Evolutionary conservation across 768 basidiomycete species (phyloP).

Genomic region (Boletus speciosus): DNA sequence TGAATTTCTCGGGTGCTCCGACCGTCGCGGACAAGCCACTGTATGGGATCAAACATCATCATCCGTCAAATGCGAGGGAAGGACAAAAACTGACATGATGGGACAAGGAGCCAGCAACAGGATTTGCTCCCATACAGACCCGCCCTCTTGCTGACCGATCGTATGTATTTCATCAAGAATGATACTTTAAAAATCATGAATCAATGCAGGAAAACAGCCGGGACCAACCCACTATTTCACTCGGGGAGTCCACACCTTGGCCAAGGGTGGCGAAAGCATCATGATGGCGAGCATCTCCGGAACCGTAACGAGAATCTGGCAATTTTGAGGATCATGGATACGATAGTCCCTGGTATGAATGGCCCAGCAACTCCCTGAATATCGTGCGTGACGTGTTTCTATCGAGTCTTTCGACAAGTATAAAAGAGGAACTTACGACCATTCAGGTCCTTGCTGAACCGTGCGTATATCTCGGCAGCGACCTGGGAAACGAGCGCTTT

Average conservation of each 20-base stretch:
- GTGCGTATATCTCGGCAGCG: conserved; percentile 69
- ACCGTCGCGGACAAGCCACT: conserved; percentile 74
- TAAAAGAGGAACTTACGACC: conserved; percentile 35
- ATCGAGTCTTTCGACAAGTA: neutral
- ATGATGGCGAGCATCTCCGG: conserved; percentile 68
- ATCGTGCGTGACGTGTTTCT: neutral
- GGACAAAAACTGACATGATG: conserved; percentile 51
- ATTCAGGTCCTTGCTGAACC: conserved; percentile 55
- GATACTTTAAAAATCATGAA: conserved; percentile 41
- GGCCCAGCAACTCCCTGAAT: conserved; percentile 56
- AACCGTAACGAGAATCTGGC: conserved; percentile 72
- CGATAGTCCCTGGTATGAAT: conserved; percentile 65
- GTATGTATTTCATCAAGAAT: conserved; percentile 57
- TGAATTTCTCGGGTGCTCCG: conserved; percentile 62
- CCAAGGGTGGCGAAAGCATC: conserved; percentile 65
- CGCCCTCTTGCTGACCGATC: conserved; percentile 67
- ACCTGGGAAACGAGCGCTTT: conserved; percentile 72
- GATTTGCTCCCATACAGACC: conserved; percentile 74
- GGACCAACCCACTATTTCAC: conserved; percentile 48
- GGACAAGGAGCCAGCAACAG: conserved; percentile 67
- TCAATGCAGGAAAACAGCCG: neutral
- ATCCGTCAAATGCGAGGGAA: neutral
- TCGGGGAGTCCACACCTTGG: conserved; percentile 56
- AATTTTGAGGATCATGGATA: conserved; percentile 58
- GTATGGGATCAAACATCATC: neutral